Base-by-base conservation (phyloP, 305 asterid genomes). In the Fraxinus nigra region DNA sequence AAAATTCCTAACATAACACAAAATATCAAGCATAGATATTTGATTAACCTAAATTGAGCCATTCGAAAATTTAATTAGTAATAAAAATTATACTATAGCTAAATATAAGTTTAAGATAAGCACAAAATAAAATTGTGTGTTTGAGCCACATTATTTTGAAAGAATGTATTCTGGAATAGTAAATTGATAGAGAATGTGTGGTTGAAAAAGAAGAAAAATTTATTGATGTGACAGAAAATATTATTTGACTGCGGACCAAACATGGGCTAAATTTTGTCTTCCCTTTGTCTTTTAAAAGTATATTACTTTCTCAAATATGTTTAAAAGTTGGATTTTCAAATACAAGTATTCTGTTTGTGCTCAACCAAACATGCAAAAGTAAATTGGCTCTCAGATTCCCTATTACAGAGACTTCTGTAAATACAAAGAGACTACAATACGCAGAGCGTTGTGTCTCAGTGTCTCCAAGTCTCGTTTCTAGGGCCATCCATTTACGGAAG, bases 401-500 rank as follows among this genome's bases (percentile, higher is more conserved):
- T 75, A 81, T 81, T 79, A 78, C 78, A 77, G 40, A 76, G 75
- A 51, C 82, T 75, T 69, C 85, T 80, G 78, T 79, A 10, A 76
- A 85, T 80, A 83, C 86, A 86, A 86, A 80, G 34, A 79, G 70
- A 75, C 56, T 87, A 78, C 85, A 82, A 80, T 80, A 82, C 43
- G 73, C 76, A 86, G 82, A 80, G 85, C 82, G 34, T 24, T 24
- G 30, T 28, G 30, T 28, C 30, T 28, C 30, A 28, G 72, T 24
- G 72, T 84, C 82, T 87, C 79, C 32, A 85, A 87, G 85, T 88
- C 92, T 89, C 88, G 90, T 91, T 88, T 83, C 89, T 88, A 89
- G 93, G 89, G 92, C 96, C 94, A 87, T 80, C 88, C 85, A 59
- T 83, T 88, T 93, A 86, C 97, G 92, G 89, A 89, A 91, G 90